Conservation (phyloP, 2,329 filamentous ascomycete species). For the Tolypocladium ophioglossoides region DNA sequence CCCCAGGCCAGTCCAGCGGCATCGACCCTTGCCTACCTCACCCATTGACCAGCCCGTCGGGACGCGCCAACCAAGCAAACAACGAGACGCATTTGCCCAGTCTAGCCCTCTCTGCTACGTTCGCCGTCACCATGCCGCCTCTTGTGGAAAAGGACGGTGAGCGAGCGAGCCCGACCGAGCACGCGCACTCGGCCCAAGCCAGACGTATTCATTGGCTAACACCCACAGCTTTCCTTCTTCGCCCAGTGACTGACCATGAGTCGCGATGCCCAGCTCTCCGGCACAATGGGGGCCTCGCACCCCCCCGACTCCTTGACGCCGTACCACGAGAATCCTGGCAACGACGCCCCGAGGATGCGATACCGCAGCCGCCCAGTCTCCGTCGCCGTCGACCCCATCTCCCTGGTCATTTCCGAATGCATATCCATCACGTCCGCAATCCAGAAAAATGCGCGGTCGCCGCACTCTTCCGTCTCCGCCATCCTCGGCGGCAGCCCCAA, state of each 20-base stretch:
- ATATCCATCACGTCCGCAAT: slow-evolving; percentile 97
- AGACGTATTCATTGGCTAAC: background rate
- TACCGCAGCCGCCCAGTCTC: slow-evolving; percentile 55
- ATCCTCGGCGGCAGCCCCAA: slow-evolving; percentile 74
- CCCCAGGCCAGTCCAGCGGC: background rate
- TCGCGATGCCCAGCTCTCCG: slow-evolving; percentile 16
- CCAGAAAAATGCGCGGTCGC: slow-evolving; percentile 93
- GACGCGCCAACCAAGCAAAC: background rate
- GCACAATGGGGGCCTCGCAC: slow-evolving; percentile 14
- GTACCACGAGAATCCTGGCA: slow-evolving; percentile 1
- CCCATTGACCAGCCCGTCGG: background rate
- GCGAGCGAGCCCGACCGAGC: background rate
- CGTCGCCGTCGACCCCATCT: slow-evolving; percentile 82
- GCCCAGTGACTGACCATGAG: slow-evolving; percentile 17
- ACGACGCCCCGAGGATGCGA: slow-evolving; percentile 37
- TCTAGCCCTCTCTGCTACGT: background rate
- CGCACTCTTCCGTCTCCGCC: slow-evolving; percentile 89
- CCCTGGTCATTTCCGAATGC: slow-evolving; percentile 94
- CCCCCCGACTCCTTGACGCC: background rate
- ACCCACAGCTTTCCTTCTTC: background rate
- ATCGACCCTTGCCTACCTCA: background rate
- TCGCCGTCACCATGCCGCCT: background rate
- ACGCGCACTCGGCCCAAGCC: background rate
- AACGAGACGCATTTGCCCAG: background rate
- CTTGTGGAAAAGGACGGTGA: background rate